Percentiles rank a stretch among this genome's conserved stretches.
These are phyloP conservation scores for Umbelopsis vinacea DNA, from an alignment of 192 early-diverging fungal species.

Conservation along the genomic window DNA sequence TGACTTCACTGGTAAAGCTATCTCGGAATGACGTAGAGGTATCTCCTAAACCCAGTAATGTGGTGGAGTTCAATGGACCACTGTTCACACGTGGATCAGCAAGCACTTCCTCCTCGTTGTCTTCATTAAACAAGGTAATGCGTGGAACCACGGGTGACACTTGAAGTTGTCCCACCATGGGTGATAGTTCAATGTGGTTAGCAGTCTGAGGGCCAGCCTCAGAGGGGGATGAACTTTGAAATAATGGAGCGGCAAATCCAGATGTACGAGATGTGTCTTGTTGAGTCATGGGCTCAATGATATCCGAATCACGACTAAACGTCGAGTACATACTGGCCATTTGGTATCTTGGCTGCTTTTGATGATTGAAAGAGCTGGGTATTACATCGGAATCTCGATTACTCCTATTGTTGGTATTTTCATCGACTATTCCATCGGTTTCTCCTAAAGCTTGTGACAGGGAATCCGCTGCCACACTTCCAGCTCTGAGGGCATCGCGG, in stretches of 20 bases:
- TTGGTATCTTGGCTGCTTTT: conserved; percentile 18
- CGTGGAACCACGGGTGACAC: conserved; percentile 10
- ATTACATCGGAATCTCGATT: conserved; percentile 10
- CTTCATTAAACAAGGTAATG: conserved; percentile 21
- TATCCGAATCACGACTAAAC: conserved; percentile 4
- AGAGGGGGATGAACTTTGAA: neutral
- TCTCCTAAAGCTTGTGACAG: neutral
- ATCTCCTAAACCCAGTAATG: neutral
- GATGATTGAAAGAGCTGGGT: neutral
- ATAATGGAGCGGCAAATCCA: neutral
- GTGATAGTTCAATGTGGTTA: conserved; percentile 11
- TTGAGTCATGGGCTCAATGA: neutral
- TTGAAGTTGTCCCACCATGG: conserved; percentile 1
- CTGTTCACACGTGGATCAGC: neutral
- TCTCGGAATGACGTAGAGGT: neutral
- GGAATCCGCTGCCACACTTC: conserved; percentile 4
- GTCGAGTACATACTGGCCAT: conserved; percentile 17
- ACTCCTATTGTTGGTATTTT: neutral
- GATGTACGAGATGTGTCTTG: neutral
- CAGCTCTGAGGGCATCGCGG: conserved; percentile 3
- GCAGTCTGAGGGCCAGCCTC: conserved; percentile 4
- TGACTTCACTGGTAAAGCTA: conserved; percentile 15
- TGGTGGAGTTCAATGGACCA: neutral
- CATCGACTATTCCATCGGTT: neutral
- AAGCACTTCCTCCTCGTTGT: conserved; percentile 5